Percentiles rank a stretch among this genome's conserved stretches.
These are phyloP conservation scores for Dorcoceras hygrometricum DNA, from an alignment of 257 asterid species.

Conservation along the genomic window DNA sequence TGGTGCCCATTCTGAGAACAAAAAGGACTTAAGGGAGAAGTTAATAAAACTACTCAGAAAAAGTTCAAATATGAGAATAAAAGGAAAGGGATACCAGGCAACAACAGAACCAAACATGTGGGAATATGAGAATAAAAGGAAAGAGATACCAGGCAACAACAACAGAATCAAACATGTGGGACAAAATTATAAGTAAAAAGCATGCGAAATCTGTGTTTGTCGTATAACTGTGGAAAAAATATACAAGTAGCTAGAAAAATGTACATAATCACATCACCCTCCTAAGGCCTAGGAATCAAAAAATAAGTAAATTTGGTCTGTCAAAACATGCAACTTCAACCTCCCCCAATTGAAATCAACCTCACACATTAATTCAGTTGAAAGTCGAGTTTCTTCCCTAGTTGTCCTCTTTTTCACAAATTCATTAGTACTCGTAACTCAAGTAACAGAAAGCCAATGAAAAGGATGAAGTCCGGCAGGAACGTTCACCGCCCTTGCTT, in stretches of 20 bases:
- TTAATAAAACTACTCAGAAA: neutral
- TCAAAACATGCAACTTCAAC: neutral
- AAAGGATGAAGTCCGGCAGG: neutral
- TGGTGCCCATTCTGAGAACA: constrained; percentile 69
- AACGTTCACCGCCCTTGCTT: neutral
- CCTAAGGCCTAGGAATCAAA: too few relatives aligned
- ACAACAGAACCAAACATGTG: neutral
- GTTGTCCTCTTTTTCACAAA: neutral
- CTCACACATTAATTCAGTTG: neutral
- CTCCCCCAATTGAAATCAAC: neutral
- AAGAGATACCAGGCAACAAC: neutral
- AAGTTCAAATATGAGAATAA: neutral
- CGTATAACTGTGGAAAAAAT: too few relatives aligned
- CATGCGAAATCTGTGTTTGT: neutral
- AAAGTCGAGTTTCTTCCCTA: neutral
- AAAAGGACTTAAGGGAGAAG: neutral
- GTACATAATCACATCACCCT: too few relatives aligned
- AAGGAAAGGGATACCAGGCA: neutral
- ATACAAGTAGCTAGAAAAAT: too few relatives aligned
- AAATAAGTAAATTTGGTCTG: too few relatives aligned
- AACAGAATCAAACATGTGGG: neutral
- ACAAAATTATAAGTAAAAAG: neutral
- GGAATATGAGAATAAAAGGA: neutral
- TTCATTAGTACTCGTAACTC: neutral
- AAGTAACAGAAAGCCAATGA: neutral